Percentiles rank a stretch among this genome's conserved stretches.
phyloP scores from a whole-genome alignment of 164 flowering plant genomes.

The Liriodendron chinense region DNA sequence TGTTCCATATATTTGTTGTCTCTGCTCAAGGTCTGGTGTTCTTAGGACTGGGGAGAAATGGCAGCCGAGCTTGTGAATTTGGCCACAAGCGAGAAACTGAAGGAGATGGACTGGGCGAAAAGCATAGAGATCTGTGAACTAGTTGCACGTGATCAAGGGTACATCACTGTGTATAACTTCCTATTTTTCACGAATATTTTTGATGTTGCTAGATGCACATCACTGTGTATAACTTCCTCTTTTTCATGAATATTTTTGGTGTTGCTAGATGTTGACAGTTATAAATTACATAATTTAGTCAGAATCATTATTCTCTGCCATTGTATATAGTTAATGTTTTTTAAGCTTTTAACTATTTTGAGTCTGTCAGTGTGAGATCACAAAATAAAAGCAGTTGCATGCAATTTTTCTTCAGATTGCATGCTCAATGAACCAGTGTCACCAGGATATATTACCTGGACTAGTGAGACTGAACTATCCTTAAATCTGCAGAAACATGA shows the following conservation, averaged over 20 bases:
- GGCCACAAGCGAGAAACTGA: conserved; percentile 82
- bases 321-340: too few species aligned
- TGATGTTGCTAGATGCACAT: not conserved
- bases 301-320: too few species aligned
- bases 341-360: too few species aligned
- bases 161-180: not conserved
- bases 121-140: conserved; percentile 87
- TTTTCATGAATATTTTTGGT: too few species aligned
- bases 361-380: not conserved
- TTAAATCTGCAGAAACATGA: too few species aligned
- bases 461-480: not conserved
- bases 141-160: conserved; percentile 77
- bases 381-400: not conserved
- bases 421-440: not conserved
- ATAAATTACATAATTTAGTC: too few species aligned
- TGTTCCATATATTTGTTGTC: not conserved
- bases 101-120: conserved; percentile 83
- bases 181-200: too few species aligned
- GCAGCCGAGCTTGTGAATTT: conserved; percentile 78
- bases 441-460: not conserved
- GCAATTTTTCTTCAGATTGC: not conserved
- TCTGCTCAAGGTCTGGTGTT: not conserved
- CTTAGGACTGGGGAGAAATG: conserved; percentile 33
- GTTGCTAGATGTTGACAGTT: not conserved
- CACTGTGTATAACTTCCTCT: too few species aligned